Conservation (phyloP, 1,139 yeast genomes). For the Yamadazyma diddensiae region DNA sequence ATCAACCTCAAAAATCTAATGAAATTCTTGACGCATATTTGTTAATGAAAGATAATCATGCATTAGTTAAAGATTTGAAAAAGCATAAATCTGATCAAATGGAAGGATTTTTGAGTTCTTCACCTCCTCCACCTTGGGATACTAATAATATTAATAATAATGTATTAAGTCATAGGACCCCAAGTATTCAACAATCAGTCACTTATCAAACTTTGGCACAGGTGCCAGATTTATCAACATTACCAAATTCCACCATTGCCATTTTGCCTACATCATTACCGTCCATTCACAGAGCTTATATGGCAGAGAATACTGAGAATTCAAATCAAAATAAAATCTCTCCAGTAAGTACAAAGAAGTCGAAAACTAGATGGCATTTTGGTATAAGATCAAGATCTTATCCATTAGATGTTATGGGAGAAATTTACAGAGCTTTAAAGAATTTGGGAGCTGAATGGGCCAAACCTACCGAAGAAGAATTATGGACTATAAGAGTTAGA, state of each 20-base stretch:
- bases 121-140: constrained; percentile 43
- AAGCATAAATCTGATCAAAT: constrained; percentile 49
- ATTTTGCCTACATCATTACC: constrained; percentile 92
- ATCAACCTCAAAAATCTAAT: constrained; percentile 29
- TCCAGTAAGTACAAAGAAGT: constrained; percentile 77
- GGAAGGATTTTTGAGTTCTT: constrained; percentile 49
- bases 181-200: constrained; percentile 47
- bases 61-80: constrained; percentile 63
- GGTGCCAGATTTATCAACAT: constrained; percentile 48
- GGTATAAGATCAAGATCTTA: constrained; percentile 95
- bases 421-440: constrained; percentile 89
- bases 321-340: constrained; percentile 49
- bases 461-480: constrained; percentile 84
- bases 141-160: constrained; percentile 10
- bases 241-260: constrained; percentile 73
- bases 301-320: constrained; percentile 55
- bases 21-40: constrained; percentile 93
- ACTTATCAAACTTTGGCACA: constrained; percentile 50
- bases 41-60: constrained; percentile 80
- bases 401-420: constrained; percentile 98
- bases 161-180: constrained; percentile 24
- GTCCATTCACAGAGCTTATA: constrained; percentile 88
- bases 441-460: constrained; percentile 98
- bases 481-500: constrained; percentile 96
- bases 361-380: constrained; percentile 97